Conservation (phyloP, 257 asterid species). For the Orobanche coerulescens region DNA sequence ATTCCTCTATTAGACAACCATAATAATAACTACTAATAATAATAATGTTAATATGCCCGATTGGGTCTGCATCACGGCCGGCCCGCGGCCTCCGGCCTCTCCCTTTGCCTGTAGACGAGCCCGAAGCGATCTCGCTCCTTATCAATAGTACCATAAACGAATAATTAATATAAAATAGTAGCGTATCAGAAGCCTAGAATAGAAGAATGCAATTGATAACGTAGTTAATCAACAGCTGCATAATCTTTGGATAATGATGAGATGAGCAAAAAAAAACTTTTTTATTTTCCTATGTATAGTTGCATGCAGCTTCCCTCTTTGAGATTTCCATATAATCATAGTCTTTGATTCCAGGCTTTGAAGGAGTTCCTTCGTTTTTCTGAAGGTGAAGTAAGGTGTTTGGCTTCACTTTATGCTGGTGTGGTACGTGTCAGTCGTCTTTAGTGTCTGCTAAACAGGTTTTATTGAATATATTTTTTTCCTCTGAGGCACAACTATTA, state of each 20-base stretch:
- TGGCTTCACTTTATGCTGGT: slow-evolving; percentile 82
- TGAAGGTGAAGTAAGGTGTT: slow-evolving; percentile 85
- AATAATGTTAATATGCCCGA: too few species aligned
- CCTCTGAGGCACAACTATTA: background rate
- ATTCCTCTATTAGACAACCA: too few species aligned
- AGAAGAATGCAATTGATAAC: background rate
- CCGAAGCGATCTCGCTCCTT: too few species aligned
- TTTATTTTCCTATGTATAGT: background rate
- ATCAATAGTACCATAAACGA: too few species aligned
- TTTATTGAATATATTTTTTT: background rate
- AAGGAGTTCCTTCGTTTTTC: slow-evolving; percentile 76
- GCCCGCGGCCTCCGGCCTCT: too few species aligned
- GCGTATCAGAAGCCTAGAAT: background rate
- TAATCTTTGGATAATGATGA: background rate
- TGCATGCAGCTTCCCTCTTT: background rate
- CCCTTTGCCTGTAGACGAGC: too few species aligned
- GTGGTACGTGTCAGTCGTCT: slow-evolving; percentile 52
- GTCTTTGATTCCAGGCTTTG: slow-evolving; percentile 47
- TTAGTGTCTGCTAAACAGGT: slow-evolving; percentile 12
- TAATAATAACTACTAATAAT: too few species aligned
- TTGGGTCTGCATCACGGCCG: too few species aligned
- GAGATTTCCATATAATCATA: slow-evolving; percentile 9
- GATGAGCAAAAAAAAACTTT: background rate
- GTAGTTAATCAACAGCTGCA: background rate
- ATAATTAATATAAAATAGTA: too few species aligned